Evolutionary conservation across 2,329 filamentous ascomycete species (phyloP), one percentile per base, ranked within the genome.

Genomic region (Neofusicoccum cordaticola): DNA sequence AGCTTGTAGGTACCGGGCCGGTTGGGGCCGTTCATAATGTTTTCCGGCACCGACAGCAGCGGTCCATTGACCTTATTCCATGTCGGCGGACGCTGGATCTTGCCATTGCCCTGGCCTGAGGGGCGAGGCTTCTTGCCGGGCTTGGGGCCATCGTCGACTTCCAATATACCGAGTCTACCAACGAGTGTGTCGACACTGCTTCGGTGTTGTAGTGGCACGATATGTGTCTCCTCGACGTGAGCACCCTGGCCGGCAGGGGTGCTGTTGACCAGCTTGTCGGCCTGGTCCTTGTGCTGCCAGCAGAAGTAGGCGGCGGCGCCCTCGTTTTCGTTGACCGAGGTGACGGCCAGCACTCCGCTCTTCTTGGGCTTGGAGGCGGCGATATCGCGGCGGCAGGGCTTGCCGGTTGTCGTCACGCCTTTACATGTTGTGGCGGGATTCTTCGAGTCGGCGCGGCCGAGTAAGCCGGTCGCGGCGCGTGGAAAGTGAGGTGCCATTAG

Each of bases 271-370:
- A 80, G 65, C 12, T 70, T 73, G 62, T 80, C 74, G 2, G 92
- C 92, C 77, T 99, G 95, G 65, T 95, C 92, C 74, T 91, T 93
- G 80, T 99, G 95, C 76, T 97, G 93, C 90, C 91, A 97, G 82
- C 94, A 98, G 79, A 93, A 97, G 57, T 89, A 85, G n/a, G 79
- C 82, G 4, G 78, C 77, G 65, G 88, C 86, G 39, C 79, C 82
- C 66, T 87, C 84, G 64, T 81, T 79, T 2, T 85, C 83, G 66
- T 87, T 83, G 5, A 80, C 78, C 9, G 78, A 76, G 2, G 77
- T 71, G 2, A 82, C 73, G 12, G 71, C 79, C 5, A 81, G 71
- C 2, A 81, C 78, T 11, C 78, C 78, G n/a, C 74, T 69, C 9
- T 74, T 69, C 56, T 73, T 69, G 53, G 78, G 67, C 58, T 74